phyloP scores from a whole-genome alignment of 352 stramenopile genomes.

The Blastocystis hominis region DNA sequence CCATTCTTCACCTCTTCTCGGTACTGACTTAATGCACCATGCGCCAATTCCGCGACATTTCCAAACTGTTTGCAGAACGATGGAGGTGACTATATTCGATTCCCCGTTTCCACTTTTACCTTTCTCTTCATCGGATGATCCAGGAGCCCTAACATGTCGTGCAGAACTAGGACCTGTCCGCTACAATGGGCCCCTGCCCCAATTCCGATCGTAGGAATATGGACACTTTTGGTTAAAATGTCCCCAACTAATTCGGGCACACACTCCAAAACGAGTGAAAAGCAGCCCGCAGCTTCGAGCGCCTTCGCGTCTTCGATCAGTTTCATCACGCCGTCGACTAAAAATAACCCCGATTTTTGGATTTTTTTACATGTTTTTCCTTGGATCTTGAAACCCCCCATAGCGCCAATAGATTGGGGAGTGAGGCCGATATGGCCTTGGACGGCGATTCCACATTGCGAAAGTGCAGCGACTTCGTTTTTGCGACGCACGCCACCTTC shows the following conservation, averaged over 20 bases:
- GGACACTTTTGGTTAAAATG: conserved; percentile 82
- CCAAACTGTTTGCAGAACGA: conserved; percentile 97
- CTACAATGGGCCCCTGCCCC: conserved; percentile 82
- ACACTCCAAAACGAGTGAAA: conserved; percentile 79
- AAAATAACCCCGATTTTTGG: not conserved
- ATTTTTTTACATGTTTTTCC: conserved; percentile 3
- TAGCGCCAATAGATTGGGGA: conserved; percentile 78
- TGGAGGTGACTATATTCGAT: conserved; percentile 85
- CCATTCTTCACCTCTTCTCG: conserved; percentile 86
- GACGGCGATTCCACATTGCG: conserved; percentile 79
- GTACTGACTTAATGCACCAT: conserved; percentile 84
- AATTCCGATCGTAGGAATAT: conserved; percentile 96
- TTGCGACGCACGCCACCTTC: conserved; percentile 80
- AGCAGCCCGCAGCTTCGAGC: conserved; percentile 83
- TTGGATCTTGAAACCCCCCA: conserved; percentile 61
- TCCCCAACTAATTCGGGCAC: conserved; percentile 78
- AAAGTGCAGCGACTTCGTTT: conserved; percentile 60
- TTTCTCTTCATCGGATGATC: conserved; percentile 75
- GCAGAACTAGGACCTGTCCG: conserved; percentile 87
- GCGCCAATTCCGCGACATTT: conserved; percentile 81
- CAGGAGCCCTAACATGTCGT: conserved; percentile 94
- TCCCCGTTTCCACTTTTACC: not conserved
- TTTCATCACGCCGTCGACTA: conserved; percentile 65
- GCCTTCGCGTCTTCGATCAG: conserved; percentile 90
- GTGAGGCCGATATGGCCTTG: conserved; percentile 94